These are phyloP conservation scores for Chrysoporthe cubensis DNA, from an alignment of 2,329 filamentous ascomycete species.

Conservation along the genomic window DNA sequence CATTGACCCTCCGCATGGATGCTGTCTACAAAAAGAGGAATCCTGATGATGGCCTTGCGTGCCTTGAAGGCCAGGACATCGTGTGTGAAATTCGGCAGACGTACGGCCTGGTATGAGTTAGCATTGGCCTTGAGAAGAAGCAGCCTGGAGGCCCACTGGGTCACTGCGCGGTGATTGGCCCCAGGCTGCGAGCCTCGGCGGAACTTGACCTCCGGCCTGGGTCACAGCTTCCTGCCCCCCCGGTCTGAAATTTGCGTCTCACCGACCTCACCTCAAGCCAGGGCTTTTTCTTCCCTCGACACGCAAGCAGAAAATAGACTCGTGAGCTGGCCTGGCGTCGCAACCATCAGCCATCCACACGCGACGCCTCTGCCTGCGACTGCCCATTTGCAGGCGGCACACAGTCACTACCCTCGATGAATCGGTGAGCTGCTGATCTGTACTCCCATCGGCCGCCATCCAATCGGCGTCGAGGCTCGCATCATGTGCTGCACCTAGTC, in stretches of 20 bases:
- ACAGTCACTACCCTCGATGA: constrained; percentile 12
- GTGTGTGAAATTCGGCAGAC: too few relatives aligned
- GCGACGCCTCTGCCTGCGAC: neutral
- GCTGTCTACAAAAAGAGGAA: neutral
- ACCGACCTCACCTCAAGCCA: neutral
- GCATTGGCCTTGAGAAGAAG: neutral
- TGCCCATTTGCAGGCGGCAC: neutral
- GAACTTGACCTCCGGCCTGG: constrained; percentile 9
- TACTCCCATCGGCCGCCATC: constrained; percentile 22
- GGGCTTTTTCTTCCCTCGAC: neutral
- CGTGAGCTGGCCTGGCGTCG: neutral
- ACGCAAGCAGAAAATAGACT: neutral
- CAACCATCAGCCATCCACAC: neutral
- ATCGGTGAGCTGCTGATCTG: constrained; percentile 20
- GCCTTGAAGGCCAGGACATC: too few relatives aligned
- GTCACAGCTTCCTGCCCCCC: neutral
- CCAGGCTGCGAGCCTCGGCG: constrained; percentile 1
- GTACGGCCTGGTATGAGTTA: too few relatives aligned
- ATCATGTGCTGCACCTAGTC: constrained; percentile 29
- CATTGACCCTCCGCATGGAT: neutral
- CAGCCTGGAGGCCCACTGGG: neutral
- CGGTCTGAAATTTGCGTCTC: constrained; percentile 6
- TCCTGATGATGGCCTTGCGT: too few relatives aligned
- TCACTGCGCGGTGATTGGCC: constrained; percentile 1
- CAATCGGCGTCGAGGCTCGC: constrained; percentile 28